Conservation (phyloP, 768 basidiomycete species). For the Russula dissimulans region DNA sequence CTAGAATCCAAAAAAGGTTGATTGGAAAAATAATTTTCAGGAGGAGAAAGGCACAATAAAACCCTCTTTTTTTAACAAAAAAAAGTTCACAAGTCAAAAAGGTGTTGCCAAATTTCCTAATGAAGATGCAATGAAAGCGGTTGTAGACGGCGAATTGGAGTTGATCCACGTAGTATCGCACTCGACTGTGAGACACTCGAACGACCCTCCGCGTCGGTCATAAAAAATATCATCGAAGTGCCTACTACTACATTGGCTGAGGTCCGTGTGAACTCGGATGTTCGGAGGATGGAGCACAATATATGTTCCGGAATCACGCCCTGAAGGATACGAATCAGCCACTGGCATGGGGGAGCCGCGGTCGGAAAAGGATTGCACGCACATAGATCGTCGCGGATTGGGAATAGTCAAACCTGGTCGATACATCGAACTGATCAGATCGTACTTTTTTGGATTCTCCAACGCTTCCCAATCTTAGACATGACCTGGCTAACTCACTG, state of each 20-base stretch:
- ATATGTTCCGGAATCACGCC: conserved; percentile 56
- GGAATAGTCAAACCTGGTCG: too few species aligned
- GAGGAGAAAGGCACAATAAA: too few species aligned
- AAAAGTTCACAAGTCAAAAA: too few species aligned
- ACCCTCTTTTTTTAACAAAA: too few species aligned
- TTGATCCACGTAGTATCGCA: conserved; percentile 45
- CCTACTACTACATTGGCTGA: conserved; percentile 45
- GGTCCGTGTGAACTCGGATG: conserved; percentile 38
- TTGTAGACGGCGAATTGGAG: conserved; percentile 41
- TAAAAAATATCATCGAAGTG: conserved; percentile 47
- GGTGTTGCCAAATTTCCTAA: too few species aligned
- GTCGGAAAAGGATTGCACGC: conserved; percentile 20
- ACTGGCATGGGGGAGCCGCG: not conserved
- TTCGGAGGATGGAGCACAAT: conserved; percentile 39
- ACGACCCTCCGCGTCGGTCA: conserved; percentile 42
- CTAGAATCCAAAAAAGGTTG: too few species aligned
- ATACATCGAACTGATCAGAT: too few species aligned
- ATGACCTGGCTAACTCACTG: conserved; percentile 30
- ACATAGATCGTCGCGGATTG: conserved; percentile 50
- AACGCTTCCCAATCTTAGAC: too few species aligned
- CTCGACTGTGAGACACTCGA: conserved; percentile 44
- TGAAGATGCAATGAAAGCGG: conserved; percentile 35
- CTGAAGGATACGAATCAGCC: conserved; percentile 25
- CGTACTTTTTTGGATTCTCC: too few species aligned
- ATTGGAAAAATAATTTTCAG: too few species aligned